These are phyloP conservation scores for Dryas alaskensis DNA, from an alignment of 306 rosid species.

Conservation along the genomic window DNA sequence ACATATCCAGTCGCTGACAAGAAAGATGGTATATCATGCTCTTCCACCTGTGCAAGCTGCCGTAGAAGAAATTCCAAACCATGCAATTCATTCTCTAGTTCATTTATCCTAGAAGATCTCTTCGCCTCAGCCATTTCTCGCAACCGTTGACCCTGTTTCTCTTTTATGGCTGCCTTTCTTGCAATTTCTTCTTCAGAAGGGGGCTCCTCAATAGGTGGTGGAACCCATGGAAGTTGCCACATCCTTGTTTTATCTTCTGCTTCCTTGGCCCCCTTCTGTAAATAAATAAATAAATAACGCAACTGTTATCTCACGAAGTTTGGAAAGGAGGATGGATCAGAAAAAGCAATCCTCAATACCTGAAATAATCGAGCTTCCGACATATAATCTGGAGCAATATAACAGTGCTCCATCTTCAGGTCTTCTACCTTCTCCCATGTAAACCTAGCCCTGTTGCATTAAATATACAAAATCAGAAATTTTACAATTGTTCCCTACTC, in stretches of 20 bases:
- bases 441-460: constrained; percentile 69
- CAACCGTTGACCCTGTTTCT: constrained; percentile 91
- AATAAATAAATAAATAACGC: constrained; percentile 12
- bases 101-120: constrained; percentile 84
- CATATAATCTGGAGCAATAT: constrained; percentile 62
- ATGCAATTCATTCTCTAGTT: constrained; percentile 77
- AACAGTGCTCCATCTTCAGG: constrained; percentile 96
- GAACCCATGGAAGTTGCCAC: constrained; percentile 99
- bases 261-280: constrained; percentile 70
- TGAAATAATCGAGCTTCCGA: constrained; percentile 78
- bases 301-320: constrained; percentile 20
- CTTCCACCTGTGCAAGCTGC: constrained; percentile 82
- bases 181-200: constrained; percentile 98
- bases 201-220: constrained; percentile 88
- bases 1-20: constrained; percentile 78
- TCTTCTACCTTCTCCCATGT: constrained; percentile 98
- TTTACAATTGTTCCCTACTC: constrained; percentile 15
- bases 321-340: constrained; percentile 4
- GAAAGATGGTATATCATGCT: constrained; percentile 57
- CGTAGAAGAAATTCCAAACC: constrained; percentile 82
- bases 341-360: constrained; percentile 44
- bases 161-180: constrained; percentile 93
- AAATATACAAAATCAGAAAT: constrained; percentile 14
- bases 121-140: constrained; percentile 99
- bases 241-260: constrained; percentile 83